A percentile compares a stretch with the other conserved stretches of the same genome.
Conservation (phyloP, 1,284 basidiomycete species). For the Rhizoctonia solani region DNA sequence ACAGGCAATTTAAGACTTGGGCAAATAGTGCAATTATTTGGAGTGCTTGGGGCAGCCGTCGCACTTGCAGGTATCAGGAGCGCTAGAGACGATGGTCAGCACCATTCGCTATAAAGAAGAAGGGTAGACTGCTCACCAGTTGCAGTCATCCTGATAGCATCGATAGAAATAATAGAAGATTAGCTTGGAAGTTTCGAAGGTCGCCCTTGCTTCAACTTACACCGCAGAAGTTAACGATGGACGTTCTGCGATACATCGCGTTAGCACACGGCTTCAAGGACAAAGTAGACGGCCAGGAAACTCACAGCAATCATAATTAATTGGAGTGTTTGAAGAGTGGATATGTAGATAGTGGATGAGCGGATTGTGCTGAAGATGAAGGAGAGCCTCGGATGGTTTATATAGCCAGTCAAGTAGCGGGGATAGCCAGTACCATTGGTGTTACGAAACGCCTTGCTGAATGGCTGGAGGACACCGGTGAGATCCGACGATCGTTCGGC, state of each 20-base stretch:
- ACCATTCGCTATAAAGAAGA: too few species aligned
- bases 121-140: neutral
- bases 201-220: neutral
- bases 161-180: neutral
- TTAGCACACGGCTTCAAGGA: neutral
- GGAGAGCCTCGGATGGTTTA: neutral
- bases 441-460: neutral
- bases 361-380: neutral
- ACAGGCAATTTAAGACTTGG: too few species aligned
- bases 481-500: neutral
- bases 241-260: neutral
- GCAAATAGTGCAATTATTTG: neutral
- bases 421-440: neutral
- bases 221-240: slow-evolving; percentile 14
- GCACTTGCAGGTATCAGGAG: neutral
- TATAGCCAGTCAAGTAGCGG: neutral
- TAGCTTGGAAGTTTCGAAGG: neutral
- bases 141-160: slow-evolving; percentile 1
- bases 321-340: neutral
- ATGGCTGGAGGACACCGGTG: neutral
- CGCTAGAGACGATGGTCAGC: too few species aligned
- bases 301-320: neutral
- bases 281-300: neutral
- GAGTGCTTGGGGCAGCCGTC: neutral
- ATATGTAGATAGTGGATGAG: neutral